A percentile compares a stretch with the other conserved stretches of the same genome.
phyloP scores from a whole-genome alignment of 2,329 filamentous ascomycete species.

The Fusarium sp. region DNA sequence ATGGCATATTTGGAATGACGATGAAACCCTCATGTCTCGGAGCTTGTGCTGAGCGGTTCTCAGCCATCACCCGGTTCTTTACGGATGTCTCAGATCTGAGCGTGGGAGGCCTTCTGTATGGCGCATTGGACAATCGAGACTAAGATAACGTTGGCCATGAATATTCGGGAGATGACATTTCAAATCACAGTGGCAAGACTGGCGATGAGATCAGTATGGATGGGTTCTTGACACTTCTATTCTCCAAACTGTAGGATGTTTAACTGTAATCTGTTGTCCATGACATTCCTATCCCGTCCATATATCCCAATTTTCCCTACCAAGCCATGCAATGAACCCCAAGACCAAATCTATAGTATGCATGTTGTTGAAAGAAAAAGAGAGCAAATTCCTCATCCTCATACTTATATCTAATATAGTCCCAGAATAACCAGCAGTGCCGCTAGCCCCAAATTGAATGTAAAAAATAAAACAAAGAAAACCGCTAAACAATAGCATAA shows the following conservation, averaged over 20 bases:
- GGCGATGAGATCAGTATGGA: neutral
- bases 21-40: conserved; percentile 33
- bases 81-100: conserved; percentile 14
- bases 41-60: neutral
- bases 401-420: conserved; percentile 22
- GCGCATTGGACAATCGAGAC: neutral
- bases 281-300: conserved; percentile 2
- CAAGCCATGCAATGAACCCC: conserved; percentile 5
- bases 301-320: neutral
- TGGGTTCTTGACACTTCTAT: neutral
- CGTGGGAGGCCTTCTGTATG: neutral
- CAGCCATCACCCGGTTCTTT: neutral
- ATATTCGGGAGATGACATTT: neutral
- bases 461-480: conserved; percentile 9
- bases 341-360: conserved; percentile 11
- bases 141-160: neutral
- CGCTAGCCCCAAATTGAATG: neutral
- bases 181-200: neutral
- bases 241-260: neutral
- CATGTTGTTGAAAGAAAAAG: neutral
- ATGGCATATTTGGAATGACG: conserved; percentile 20
- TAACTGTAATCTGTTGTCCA: neutral
- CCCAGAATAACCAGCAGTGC: conserved; percentile 7
- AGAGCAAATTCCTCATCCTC: conserved; percentile 10
- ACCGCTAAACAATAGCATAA: neutral